Evolutionary conservation across 2,329 filamentous ascomycete genomes (phyloP), one percentile per base, ranked within the genome.

Genomic region (Colletotrichum paranaense): DNA sequence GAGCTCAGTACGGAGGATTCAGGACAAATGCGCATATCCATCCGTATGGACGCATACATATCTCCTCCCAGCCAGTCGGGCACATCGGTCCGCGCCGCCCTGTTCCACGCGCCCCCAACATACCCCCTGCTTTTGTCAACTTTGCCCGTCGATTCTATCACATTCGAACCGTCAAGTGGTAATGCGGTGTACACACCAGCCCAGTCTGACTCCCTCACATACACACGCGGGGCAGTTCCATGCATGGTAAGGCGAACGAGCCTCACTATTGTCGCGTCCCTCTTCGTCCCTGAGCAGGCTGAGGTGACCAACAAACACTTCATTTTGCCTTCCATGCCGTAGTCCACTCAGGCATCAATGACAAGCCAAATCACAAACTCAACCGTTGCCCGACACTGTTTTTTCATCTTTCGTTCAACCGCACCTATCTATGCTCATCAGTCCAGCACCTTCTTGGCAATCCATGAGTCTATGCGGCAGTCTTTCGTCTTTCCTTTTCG

Each of bases 331-430:
- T 24, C 60, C 24, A 52, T n/a, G 12, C 28, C 4, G 16, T 24
- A 19, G 19, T 59, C 35, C 22, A 9, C 26, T 59, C 57, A 55
- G 63, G 63, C 63, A 49, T 59, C 53, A 67, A 58, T 24, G 63
- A 11, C 19, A 6, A 14, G 35, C 19, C 26, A 22, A 24, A 26
- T 38, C 32, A 38, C 7, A 38, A 62, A 7, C 38, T 16, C 7
- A 14, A 46, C 24, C 7, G n/a, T 8, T 14, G 24, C 26, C 30
- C 30, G 42, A 35, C 12, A 38, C 24, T 5, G 12, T 26, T 32
- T 22, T n/a, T 46, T 26, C 63, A 46, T 9, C 19, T 49, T n/a
- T 49, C 2, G 11, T 22, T 49, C 19, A 19, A 49, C 19, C 42
- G 16, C 8, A 49, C 19, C 42, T 49, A 22, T 4, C 19, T 11